Evolutionary conservation across 768 basidiomycete genomes (phyloP).

Genomic region (Leccinum pellstonianum): DNA sequence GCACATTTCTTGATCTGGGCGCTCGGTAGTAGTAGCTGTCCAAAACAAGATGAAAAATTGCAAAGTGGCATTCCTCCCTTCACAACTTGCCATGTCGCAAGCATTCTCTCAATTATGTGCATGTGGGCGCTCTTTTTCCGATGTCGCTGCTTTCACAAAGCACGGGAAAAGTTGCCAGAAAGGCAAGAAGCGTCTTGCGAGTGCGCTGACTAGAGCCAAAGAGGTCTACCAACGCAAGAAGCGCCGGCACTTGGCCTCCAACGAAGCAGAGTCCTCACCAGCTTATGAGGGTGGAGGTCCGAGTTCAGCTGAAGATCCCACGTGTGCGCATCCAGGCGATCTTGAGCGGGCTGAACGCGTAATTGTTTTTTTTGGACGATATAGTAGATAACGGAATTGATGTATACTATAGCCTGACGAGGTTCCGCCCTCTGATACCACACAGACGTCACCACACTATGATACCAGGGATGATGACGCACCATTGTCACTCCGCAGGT

Average conservation of each 20-base stretch:
- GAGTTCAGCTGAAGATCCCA: not conserved
- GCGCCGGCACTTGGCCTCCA: not conserved
- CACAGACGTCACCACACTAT: not conserved
- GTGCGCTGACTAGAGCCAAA: not conserved
- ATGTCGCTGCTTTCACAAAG: not conserved
- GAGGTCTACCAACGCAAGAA: not conserved
- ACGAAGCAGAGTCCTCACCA: not conserved
- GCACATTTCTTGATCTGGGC: no score
- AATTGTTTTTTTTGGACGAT: not conserved
- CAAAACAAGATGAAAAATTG: no score
- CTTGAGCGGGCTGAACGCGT: not conserved
- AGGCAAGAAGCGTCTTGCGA: not conserved
- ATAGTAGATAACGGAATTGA: not conserved
- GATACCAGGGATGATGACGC: not conserved
- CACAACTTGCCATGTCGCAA: not conserved
- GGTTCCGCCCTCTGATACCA: not conserved
- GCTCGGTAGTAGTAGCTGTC: no score
- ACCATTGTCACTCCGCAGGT: not conserved
- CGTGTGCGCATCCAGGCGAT: not conserved
- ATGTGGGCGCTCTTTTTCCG: not conserved
- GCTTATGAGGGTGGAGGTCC: not conserved
- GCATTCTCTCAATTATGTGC: not conserved
- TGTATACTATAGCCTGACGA: not conserved
- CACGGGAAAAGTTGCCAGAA: not conserved
- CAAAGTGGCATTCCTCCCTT: not conserved